Percentiles rank a stretch among this genome's conserved stretches.
Conservation (phyloP, 2,329 filamentous ascomycete genomes). For the Colletotrichum karsti region DNA sequence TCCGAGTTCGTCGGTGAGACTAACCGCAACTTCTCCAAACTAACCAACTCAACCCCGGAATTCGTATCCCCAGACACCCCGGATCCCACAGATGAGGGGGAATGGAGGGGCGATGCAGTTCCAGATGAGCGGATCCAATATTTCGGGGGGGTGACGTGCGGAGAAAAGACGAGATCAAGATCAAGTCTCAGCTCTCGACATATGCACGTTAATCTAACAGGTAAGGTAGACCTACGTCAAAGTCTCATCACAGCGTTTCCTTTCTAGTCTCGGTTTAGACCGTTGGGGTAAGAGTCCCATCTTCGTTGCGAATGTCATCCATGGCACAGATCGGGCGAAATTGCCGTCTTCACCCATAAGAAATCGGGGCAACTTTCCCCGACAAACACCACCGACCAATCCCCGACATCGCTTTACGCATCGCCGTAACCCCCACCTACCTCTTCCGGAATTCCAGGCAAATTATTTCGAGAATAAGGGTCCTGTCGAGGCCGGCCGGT, state of each 20-base stretch:
- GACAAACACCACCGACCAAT: background rate
- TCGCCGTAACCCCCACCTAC: background rate
- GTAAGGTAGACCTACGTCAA: no score
- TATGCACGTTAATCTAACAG: background rate
- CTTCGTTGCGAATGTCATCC: background rate
- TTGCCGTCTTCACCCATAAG: background rate
- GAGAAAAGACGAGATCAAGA: constrained; percentile 2
- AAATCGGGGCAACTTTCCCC: background rate
- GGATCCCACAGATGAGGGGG: background rate
- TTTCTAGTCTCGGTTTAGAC: background rate
- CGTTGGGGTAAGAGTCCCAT: background rate
- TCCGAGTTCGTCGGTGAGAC: no score
- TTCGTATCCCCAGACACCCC: background rate
- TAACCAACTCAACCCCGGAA: background rate
- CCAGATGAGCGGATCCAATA: background rate
- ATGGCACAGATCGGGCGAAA: background rate
- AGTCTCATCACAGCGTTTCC: background rate
- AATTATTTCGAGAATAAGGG: background rate
- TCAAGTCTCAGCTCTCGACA: background rate
- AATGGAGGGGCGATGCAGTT: background rate
- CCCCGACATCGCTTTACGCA: background rate
- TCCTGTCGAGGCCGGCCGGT: no score
- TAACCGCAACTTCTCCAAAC: background rate
- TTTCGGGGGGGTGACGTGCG: background rate
- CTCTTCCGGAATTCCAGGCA: background rate